phyloP scores from a whole-genome alignment of 345 rosid species.

The Sisymbrium altissimum region DNA sequence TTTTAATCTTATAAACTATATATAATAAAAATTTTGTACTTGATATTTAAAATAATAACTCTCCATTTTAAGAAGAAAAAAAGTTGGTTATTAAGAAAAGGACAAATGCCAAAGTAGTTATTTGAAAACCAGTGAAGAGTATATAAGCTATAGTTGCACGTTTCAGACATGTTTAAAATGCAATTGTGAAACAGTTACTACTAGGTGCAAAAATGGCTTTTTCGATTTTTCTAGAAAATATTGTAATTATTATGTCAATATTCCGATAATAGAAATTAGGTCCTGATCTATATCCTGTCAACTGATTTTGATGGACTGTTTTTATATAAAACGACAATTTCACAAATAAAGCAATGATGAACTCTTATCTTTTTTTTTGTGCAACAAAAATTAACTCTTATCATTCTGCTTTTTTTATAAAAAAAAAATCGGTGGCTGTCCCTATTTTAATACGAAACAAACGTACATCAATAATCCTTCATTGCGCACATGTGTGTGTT shows the following conservation, averaged over 20 bases:
- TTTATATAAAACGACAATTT: not conserved
- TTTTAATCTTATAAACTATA: not conserved
- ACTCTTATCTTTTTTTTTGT: not conserved
- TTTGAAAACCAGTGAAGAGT: slow-evolving; percentile 11
- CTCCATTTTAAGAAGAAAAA: not conserved
- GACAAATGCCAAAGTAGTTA: not conserved
- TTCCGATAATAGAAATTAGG: slow-evolving; percentile 3
- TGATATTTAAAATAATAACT: not conserved
- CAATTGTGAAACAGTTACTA: not conserved
- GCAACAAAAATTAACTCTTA: not conserved
- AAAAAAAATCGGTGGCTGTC: not conserved
- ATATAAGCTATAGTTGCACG: slow-evolving; percentile 7
- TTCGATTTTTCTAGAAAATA: not conserved
- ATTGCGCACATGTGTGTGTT: slow-evolving; percentile 23
- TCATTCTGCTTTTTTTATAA: too few species aligned
- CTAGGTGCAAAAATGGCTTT: slow-evolving; percentile 14
- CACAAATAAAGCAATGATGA: not conserved
- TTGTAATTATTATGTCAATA: slow-evolving; percentile 12
- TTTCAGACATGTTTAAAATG: slow-evolving; percentile 16
- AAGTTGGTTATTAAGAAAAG: not conserved
- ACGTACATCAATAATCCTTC: slow-evolving; percentile 7
- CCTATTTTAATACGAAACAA: slow-evolving; percentile 7
- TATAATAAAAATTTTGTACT: not conserved
- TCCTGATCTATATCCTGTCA: not conserved
- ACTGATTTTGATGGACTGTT: not conserved